Conservation (phyloP, 2,329 filamentous ascomycete species). For the Aspergillus tanneri region DNA sequence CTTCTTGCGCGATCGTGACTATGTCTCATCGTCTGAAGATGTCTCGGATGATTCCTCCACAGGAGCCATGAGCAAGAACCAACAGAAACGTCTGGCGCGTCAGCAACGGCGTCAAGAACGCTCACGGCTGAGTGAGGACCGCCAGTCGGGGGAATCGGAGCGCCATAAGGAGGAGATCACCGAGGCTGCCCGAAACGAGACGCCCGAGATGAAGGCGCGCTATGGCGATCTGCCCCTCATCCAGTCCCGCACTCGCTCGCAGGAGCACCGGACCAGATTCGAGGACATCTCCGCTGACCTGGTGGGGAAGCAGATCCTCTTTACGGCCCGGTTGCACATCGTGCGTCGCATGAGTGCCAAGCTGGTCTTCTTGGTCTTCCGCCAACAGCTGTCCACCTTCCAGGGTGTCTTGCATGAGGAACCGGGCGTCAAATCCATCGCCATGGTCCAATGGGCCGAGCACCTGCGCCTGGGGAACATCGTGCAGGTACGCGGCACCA, state of each 20-base stretch:
- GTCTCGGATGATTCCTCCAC: constrained; percentile 39
- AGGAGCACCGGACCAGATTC: constrained; percentile 51
- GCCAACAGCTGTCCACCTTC: constrained; percentile 78
- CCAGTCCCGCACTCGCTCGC: constrained; percentile 54
- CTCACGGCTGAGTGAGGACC: constrained; percentile 45
- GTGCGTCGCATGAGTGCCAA: constrained; percentile 78
- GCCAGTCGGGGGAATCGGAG: constrained; percentile 41
- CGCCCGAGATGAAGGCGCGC: constrained; percentile 57
- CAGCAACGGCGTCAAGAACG: constrained; percentile 41
- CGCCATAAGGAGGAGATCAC: constrained; percentile 43
- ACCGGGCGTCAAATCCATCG: constrained; percentile 62
- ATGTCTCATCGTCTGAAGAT: constrained; percentile 46
- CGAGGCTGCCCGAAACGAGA: constrained; percentile 54
- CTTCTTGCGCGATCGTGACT: constrained; percentile 44
- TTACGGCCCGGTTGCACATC: constrained; percentile 73
- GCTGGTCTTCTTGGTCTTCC: constrained; percentile 80
- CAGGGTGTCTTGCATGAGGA: constrained; percentile 73
- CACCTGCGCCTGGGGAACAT: constrained; percentile 76
- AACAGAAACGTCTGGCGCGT: constrained; percentile 44
- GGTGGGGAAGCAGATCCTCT: constrained; percentile 61
- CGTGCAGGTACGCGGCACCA: constrained; percentile 69
- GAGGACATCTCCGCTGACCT: constrained; percentile 53
- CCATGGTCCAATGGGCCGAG: constrained; percentile 86
- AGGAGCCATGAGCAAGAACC: constrained; percentile 45
- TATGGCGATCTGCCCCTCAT: constrained; percentile 61